Evolutionary conservation across 2,329 filamentous ascomycete species (phyloP).

Genomic region (Coniochaeta pulveracea): DNA sequence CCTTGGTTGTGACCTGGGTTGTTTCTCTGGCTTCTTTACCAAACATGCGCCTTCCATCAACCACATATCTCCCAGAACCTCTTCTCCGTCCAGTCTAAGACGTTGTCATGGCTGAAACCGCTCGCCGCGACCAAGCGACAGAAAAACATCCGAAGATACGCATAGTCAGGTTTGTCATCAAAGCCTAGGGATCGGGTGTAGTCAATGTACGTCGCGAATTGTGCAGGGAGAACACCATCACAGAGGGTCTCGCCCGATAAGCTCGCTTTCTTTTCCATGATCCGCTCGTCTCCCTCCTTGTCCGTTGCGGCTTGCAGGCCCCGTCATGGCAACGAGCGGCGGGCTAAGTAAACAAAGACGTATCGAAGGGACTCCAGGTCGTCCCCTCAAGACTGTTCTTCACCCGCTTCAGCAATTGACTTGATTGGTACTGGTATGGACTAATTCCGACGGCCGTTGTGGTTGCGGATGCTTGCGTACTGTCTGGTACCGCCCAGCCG

Average conservation of each 20-base stretch:
- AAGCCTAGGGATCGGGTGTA: conserved; percentile 64
- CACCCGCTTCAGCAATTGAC: conserved; percentile 11
- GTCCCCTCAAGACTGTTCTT: conserved; percentile 93
- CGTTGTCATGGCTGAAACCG: conserved; percentile 67
- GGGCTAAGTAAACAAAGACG: conserved; percentile 98
- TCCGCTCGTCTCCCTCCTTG: conserved; percentile 98
- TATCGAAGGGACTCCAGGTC: conserved; percentile 98
- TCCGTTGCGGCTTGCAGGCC: conserved; percentile 93
- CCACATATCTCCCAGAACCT: conserved; percentile 1
- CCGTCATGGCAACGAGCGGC: conserved; percentile 95
- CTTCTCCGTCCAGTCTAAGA: conserved; percentile 59
- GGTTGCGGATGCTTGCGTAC: conserved; percentile 96
- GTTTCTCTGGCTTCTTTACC: neutral
- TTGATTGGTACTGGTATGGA: conserved; percentile 10
- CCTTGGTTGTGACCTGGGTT: neutral
- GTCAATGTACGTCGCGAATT: conserved; percentile 67
- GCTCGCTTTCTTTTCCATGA: conserved; percentile 99
- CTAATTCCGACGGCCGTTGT: conserved; percentile 73
- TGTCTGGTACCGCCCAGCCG: conserved; percentile 94
- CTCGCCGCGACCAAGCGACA: conserved; percentile 59
- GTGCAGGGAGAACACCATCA: conserved; percentile 57
- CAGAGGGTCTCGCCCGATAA: conserved; percentile 61
- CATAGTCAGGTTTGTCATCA: conserved; percentile 67
- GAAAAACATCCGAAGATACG: conserved; percentile 67
- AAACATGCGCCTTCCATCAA: neutral